phyloP scores from a whole-genome alignment of 768 basidiomycete genomes.

The Pisolithus albus region DNA sequence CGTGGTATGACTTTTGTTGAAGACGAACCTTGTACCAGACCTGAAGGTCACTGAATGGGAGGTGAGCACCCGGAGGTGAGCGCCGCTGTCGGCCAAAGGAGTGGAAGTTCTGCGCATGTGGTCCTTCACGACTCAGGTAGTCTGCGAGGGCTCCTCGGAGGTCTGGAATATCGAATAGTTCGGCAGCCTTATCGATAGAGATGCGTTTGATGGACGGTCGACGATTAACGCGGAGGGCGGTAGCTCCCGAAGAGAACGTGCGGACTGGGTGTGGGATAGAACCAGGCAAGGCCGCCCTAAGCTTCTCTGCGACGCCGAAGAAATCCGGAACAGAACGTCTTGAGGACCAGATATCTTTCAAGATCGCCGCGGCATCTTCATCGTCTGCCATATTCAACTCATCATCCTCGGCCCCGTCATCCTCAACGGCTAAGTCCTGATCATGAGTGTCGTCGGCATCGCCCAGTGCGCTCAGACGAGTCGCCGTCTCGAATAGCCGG shows the following conservation, averaged over 20 bases:
- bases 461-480: not conserved
- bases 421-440: slow-evolving; percentile 6
- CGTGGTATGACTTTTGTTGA: slow-evolving; percentile 19
- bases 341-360: not conserved
- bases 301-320: not conserved
- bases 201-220: slow-evolving; percentile 14
- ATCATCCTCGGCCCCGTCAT: too few species aligned
- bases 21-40: slow-evolving; percentile 22
- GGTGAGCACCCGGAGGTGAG: not conserved
- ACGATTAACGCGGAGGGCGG: slow-evolving; percentile 21
- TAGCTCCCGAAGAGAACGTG: slow-evolving; percentile 9
- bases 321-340: not conserved
- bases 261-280: slow-evolving; percentile 7
- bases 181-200: slow-evolving; percentile 18
- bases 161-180: slow-evolving; percentile 21
- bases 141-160: slow-evolving; percentile 21
- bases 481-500: slow-evolving; percentile 16
- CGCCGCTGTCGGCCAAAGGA: slow-evolving; percentile 1
- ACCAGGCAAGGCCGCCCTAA: not conserved
- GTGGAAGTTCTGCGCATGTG: not conserved
- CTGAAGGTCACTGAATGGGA: slow-evolving; percentile 23
- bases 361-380: not conserved
- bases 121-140: slow-evolving; percentile 7
- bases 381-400: slow-evolving; percentile 1
- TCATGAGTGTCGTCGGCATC: slow-evolving; percentile 10